Conservation (phyloP, 441 rosid species). For the Manihot esculenta region DNA sequence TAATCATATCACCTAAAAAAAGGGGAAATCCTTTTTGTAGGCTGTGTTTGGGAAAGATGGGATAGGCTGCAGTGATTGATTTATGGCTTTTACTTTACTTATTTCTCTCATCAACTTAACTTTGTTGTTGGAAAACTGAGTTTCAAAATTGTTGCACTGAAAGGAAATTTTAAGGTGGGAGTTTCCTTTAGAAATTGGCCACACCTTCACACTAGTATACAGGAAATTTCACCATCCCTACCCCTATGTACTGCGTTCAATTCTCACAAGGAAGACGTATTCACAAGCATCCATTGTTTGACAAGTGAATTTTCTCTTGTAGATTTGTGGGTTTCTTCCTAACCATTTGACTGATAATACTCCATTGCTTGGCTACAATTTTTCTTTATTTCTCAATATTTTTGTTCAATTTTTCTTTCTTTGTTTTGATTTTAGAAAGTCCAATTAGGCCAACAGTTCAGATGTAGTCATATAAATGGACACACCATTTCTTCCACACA, state of each 20-base stretch:
- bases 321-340: constrained; percentile 15
- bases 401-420: not conserved
- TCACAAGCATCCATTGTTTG: not conserved
- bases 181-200: too few species aligned
- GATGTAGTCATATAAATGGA: constrained; percentile 10
- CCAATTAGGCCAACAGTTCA: not conserved
- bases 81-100: not conserved
- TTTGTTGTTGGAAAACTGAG: constrained; percentile 1
- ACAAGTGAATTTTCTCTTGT: constrained; percentile 1
- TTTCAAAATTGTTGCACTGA: not conserved
- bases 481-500: constrained; percentile 11
- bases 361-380: not conserved
- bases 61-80: not conserved
- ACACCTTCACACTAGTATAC: too few species aligned
- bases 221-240: not conserved
- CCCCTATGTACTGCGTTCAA: too few species aligned
- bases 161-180: too few species aligned
- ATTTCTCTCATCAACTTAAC: not conserved
- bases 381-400: too few species aligned
- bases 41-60: not conserved
- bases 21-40: not conserved
- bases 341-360: constrained; percentile 4
- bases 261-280: not conserved
- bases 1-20: too few species aligned
- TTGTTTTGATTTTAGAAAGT: not conserved